These are phyloP conservation scores for Syzygium jambos DNA, from an alignment of 345 rosid species.

Conservation along the genomic window DNA sequence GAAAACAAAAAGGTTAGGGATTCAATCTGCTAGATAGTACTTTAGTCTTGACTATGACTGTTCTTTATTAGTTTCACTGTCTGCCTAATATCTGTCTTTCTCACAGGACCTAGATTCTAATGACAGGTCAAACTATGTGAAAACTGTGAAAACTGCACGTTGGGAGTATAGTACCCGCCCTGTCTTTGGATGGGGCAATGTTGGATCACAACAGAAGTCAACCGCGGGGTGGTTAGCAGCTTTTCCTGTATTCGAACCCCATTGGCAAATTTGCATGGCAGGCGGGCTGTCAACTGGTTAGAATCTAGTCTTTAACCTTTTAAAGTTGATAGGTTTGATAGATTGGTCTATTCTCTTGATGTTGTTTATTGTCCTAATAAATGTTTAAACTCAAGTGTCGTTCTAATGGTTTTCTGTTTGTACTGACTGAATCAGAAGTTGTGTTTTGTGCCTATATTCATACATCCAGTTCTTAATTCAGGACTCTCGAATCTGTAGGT, in stretches of 20 bases:
- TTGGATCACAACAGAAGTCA: slow-evolving; percentile 66
- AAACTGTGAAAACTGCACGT: slow-evolving; percentile 71
- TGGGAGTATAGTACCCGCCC: slow-evolving; percentile 97
- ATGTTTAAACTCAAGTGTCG: not conserved
- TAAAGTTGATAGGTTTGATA: not conserved
- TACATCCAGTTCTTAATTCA: not conserved
- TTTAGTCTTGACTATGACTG: not conserved
- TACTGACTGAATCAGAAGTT: not conserved
- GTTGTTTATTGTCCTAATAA: not conserved
- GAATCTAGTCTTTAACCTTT: slow-evolving; percentile 8
- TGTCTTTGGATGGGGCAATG: slow-evolving; percentile 92
- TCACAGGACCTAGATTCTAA: slow-evolving; percentile 6
- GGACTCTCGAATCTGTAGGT: not conserved
- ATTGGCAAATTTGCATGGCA: slow-evolving; percentile 99
- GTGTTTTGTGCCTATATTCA: not conserved
- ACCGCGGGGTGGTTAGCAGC: slow-evolving; percentile 99
- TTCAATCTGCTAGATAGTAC: not conserved
- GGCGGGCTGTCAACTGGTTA: slow-evolving; percentile 94
- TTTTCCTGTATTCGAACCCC: slow-evolving; percentile 96
- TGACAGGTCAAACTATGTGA: slow-evolving; percentile 56
- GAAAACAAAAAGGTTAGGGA: not conserved
- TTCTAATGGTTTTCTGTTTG: not conserved
- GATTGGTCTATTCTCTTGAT: not conserved
- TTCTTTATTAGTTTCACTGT: not conserved
- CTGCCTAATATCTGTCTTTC: not conserved